Base-by-base conservation (phyloP, 2,329 filamentous ascomycete species). In the Sporothrix globosa region DNA sequence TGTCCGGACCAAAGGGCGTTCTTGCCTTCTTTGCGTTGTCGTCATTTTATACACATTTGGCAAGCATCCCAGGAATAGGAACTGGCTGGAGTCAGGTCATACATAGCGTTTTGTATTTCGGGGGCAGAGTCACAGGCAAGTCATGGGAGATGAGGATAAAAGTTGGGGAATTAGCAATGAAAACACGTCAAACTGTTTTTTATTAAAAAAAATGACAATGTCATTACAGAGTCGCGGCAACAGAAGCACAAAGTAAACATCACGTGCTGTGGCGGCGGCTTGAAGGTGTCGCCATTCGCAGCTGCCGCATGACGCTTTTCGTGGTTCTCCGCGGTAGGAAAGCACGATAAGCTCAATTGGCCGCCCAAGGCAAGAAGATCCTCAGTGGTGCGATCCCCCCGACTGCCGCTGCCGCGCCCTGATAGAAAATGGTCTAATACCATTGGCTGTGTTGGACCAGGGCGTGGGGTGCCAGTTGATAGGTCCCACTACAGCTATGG, bases 401-500 rank as follows among this genome's bases (percentile, higher is more conserved):
- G 69, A 70, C 61, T 70, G 69, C 69, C 69, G 69, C 44, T 65
- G 50, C 58, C 34, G 68, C 53, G 19, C 50, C 19, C 24, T 44
- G 14, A 44, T 56, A 30, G n/a, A 14, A 66, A 71, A 66, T 66
- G 27, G 67, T 71, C 70, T 69, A 56, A 71, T 69, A 27, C 67
- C 58, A 71, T 71, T 71, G 70, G 70, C 52, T 53, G 44, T 2
- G 1, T 44, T 44, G 5, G 34, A 9, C 4, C 39, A 7, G 24
- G 13, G 44, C 13, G 27, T 39, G n/a, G 14, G 1, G 14, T 34
- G 27, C 52, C 61, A 41, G 41, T 50, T 13, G 56, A 50, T 46
- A 54, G 41, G 56, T 14, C 69, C 71, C 69, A 72, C 69, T 46
- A 34, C 56, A 71, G 69, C 72, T 68, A 74, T 74, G 54, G 73